Evolutionary conservation across 108 stramenopile genomes (phyloP), one percentile per base, ranked within the genome.

Genomic region (Schizochytrium sp.): DNA sequence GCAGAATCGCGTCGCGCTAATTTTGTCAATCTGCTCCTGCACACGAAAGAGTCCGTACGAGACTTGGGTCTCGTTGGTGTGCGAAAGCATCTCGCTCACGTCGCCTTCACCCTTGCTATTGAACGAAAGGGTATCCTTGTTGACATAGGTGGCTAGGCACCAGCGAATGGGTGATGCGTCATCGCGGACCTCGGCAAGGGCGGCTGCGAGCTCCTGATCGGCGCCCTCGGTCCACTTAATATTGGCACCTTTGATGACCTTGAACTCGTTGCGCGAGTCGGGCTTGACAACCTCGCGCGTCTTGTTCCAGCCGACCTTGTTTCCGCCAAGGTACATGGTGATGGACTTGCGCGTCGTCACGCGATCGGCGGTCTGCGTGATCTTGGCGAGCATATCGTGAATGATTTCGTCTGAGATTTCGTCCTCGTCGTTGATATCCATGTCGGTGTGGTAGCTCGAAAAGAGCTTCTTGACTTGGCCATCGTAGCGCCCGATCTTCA

Each of bases 381-480:
- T 88, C 44, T 41, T 51, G 88, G 69, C 63, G 60, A 91, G 88
- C 44, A 90, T 25, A 2, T 90, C 90, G 5, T 44, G 72, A 25
- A 90, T 28, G 10, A 72, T 63, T 5, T 72, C 87, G 14, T 88
- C 88, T 18, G 88, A 72, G n/a, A 91, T 16, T 4, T 91, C 90
- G 47, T 90, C 90, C 5, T 59, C 29, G 23, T 76, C 28, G 58
- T 90, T 90, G n/a, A 90, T 88, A 28, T 91, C 89, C 63, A 91
- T 88, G 23, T 91, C 91, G n/a, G 90, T 76, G 88, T 91, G 91
- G 90, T 91, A 91, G 5, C 89, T 88, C 44, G 90, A 19, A 12
- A 91, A 91, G 14, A 72, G 43, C n/a, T 53, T 51, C 87, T 91
- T 91, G 90, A 91, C 90, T 72, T 91, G 87, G 60, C 91, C 91